phyloP scores from a whole-genome alignment of 306 rosid genomes.

The Cyamopsis tetragonoloba region DNA sequence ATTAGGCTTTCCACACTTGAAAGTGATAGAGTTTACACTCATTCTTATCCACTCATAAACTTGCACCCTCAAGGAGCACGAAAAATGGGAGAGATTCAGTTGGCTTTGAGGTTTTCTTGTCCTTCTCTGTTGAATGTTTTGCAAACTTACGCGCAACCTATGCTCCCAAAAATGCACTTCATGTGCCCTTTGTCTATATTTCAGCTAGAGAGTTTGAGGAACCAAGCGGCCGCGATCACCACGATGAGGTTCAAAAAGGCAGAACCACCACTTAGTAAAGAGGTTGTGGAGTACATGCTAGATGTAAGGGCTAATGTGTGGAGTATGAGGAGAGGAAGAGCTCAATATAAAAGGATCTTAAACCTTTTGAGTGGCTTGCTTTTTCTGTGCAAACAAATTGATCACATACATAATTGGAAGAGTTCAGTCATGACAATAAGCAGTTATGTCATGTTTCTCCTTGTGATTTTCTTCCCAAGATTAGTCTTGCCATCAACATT shows the following conservation, averaged over 20 bases:
- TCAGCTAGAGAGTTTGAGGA: constrained; percentile 26
- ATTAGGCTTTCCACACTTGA: constrained; percentile 33
- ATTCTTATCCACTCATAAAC: constrained; percentile 32
- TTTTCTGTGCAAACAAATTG: too few relatives aligned
- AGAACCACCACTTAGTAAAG: constrained; percentile 32
- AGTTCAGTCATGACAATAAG: background rate
- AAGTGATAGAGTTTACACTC: constrained; percentile 25
- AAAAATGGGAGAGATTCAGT: constrained; percentile 41
- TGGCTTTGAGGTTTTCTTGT: too few relatives aligned
- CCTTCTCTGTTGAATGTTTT: too few relatives aligned
- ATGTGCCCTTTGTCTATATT: too few relatives aligned
- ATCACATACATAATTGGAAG: constrained; percentile 22
- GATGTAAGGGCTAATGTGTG: constrained; percentile 32
- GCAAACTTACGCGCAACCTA: too few relatives aligned
- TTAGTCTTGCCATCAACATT: too few relatives aligned
- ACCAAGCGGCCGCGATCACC: constrained; percentile 25
- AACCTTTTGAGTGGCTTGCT: constrained; percentile 5
- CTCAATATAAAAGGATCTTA: constrained; percentile 17
- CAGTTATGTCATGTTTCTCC: too few relatives aligned
- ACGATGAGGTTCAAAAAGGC: constrained; percentile 9
- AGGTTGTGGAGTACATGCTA: constrained; percentile 29
- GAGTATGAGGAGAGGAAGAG: constrained; percentile 33
- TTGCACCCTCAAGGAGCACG: constrained; percentile 30
- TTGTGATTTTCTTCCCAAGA: too few relatives aligned
- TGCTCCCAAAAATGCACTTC: too few relatives aligned